Base-by-base conservation (phyloP, 257 asterid genomes). In the Rhazya stricta region DNA sequence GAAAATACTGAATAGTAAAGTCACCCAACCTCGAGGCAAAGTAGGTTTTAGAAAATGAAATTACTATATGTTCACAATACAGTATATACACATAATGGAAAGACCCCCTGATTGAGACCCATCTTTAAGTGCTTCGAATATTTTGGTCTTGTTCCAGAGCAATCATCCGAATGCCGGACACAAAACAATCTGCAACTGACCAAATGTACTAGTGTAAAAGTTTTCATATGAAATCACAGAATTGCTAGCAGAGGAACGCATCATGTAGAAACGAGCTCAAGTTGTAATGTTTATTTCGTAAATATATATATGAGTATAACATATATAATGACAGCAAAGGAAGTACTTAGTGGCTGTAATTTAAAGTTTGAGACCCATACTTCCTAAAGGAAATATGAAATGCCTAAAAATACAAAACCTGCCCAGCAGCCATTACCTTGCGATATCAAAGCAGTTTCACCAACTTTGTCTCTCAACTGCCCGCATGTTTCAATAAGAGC, bases 401-500 rank as follows among this genome's bases (percentile, higher is more conserved):
- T 30, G 21, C 9, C 41, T 18, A 61, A 30, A 62, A 30, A 27
- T 34, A 30, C 32, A 15, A 61, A 15, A 21, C 21, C 1, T n/a
- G 10, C 4, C 41, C 15, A 23, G 19, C 25, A 61, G 27, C 4
- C 29, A 66, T 78, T 89, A 91, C 99, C 99, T 81, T 78, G 88
- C 76, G 96, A 92, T 75, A 95, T 87, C 11, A 83, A 79, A 76
- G 96, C 91, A 42, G 82, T 78, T 83, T 90, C 99, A 76, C 97
- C 96, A 76, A 92, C 84, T 83, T 88, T 92, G 79, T 79, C 77
- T 87, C 90, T 92, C 83, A 95, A 84, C 84, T 85, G 89, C 78
- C 76, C 71, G 71, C 81, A 82, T 62, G 85, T 87, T 82, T 89
- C 98, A 71, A 94, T 88, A 73, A 94, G 90, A 76, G 96, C 89